phyloP scores from a whole-genome alignment of 179 eudicot genomes.

The Actinidia arguta region DNA sequence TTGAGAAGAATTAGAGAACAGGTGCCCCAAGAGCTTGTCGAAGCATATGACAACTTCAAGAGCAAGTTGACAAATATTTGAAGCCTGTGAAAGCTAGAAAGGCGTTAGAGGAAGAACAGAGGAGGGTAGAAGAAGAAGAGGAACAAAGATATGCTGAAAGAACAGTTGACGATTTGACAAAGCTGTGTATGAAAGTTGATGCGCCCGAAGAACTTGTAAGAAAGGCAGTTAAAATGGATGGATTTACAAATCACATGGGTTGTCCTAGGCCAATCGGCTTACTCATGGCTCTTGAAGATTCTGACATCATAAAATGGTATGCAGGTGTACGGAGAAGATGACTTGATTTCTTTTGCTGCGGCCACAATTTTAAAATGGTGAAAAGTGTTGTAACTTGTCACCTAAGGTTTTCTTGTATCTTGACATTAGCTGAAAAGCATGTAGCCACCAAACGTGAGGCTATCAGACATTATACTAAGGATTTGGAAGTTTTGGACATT shows the following conservation, averaged over 20 bases:
- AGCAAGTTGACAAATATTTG: slow-evolving; percentile 75
- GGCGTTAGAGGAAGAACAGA: slow-evolving; percentile 61
- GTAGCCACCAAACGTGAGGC: slow-evolving; percentile 83
- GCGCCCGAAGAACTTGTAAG: slow-evolving; percentile 76
- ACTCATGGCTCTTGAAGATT: slow-evolving; percentile 79
- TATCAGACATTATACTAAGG: slow-evolving; percentile 83
- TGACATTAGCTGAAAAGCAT: slow-evolving; percentile 92
- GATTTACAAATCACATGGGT: slow-evolving; percentile 92
- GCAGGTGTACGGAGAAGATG: slow-evolving; percentile 90
- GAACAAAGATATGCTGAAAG: slow-evolving; percentile 70
- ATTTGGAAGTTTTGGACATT: slow-evolving; percentile 56
- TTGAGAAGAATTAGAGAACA: slow-evolving; percentile 77
- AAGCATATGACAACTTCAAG: slow-evolving; percentile 86
- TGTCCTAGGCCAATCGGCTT: slow-evolving; percentile 87
- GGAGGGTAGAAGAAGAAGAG: slow-evolving; percentile 69
- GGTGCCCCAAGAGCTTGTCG: slow-evolving; percentile 79
- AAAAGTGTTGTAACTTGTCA: slow-evolving; percentile 79
- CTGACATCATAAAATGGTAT: slow-evolving; percentile 86
- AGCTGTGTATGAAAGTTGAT: slow-evolving; percentile 73
- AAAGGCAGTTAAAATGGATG: slow-evolving; percentile 73
- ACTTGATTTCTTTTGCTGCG: slow-evolving; percentile 87
- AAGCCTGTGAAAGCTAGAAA: slow-evolving; percentile 66
- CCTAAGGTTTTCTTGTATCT: slow-evolving; percentile 84
- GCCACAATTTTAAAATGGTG: slow-evolving; percentile 75
- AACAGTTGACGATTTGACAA: slow-evolving; percentile 80